Evolutionary conservation across 2,329 filamentous ascomycete genomes (phyloP).

Genomic region (Neurospora sp.): DNA sequence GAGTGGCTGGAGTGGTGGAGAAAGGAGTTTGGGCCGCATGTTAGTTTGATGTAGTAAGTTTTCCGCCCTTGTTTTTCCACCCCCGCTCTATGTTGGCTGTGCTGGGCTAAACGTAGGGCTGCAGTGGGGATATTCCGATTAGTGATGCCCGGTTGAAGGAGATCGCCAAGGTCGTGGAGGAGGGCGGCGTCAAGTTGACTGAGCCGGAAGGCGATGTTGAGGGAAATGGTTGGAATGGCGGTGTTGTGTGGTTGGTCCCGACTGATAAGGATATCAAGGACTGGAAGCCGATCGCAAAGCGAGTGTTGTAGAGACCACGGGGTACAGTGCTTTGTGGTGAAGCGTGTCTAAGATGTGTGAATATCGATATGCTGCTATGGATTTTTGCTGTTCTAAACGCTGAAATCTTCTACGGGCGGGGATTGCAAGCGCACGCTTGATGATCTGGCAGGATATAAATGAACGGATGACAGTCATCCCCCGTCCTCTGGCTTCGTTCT

Average conservation of each 20-base stretch:
- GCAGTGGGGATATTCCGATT: slow-evolving; percentile 19
- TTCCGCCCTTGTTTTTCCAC: neutral
- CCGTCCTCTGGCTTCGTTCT: neutral
- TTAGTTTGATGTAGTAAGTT: slow-evolving; percentile 25
- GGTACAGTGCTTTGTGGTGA: neutral
- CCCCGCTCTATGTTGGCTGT: neutral
- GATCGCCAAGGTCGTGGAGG: slow-evolving; percentile 15
- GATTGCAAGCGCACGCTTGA: neutral
- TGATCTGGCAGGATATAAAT: neutral
- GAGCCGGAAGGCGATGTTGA: neutral
- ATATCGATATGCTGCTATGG: neutral
- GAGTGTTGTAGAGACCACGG: slow-evolving; percentile 8
- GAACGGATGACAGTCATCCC: neutral
- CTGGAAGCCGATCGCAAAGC: slow-evolving; percentile 24
- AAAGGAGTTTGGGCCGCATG: slow-evolving; percentile 21
- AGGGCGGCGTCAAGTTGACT: slow-evolving; percentile 14
- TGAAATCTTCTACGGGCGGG: neutral
- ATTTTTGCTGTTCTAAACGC: neutral
- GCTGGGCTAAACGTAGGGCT: neutral
- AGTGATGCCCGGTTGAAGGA: slow-evolving; percentile 15
- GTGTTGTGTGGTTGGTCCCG: slow-evolving; percentile 23
- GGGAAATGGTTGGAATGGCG: slow-evolving; percentile 20
- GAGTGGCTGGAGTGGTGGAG: slow-evolving; percentile 20
- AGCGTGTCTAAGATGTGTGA: neutral
- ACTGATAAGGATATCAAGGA: slow-evolving; percentile 20